Evolutionary conservation across 2,329 filamentous ascomycete species (phyloP).

Genomic region (Hypoxylon sp.): DNA sequence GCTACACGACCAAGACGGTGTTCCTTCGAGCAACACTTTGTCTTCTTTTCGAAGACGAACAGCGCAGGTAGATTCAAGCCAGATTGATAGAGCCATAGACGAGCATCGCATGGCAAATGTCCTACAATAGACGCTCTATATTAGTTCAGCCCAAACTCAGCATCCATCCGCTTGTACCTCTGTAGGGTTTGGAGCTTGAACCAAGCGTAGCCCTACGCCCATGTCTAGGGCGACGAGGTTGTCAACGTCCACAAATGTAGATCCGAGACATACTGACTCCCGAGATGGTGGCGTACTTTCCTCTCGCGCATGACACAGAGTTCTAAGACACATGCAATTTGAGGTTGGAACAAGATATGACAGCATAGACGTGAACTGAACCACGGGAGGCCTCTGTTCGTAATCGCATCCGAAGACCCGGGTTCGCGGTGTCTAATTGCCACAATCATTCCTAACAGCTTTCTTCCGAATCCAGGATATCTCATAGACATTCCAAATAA

Average conservation of each 20-base stretch:
- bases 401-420: constrained; percentile 9
- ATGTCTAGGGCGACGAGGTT: constrained; percentile 31
- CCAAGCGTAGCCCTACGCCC: constrained; percentile 4
- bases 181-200: constrained; percentile 14
- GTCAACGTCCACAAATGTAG: constrained; percentile 17
- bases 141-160: constrained; percentile 7
- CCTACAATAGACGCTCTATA: background rate
- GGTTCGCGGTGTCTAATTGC: constrained; percentile 23
- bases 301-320: constrained; percentile 27
- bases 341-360: constrained; percentile 29
- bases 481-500: constrained; percentile 10
- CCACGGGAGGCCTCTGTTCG: constrained; percentile 22
- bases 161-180: constrained; percentile 23
- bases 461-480: constrained; percentile 13
- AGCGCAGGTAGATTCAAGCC: background rate
- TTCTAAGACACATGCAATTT: constrained; percentile 21
- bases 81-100: background rate
- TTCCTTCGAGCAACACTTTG: background rate
- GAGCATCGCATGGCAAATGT: constrained; percentile 4
- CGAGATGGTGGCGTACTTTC: constrained; percentile 33
- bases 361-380: constrained; percentile 20
- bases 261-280: constrained; percentile 37
- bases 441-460: constrained; percentile 19
- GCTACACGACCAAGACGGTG: constrained; percentile 21
- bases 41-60: background rate